Evolutionary conservation across 352 stramenopile species (phyloP).

Genomic region (Thalassiosira livingstoniorum): DNA sequence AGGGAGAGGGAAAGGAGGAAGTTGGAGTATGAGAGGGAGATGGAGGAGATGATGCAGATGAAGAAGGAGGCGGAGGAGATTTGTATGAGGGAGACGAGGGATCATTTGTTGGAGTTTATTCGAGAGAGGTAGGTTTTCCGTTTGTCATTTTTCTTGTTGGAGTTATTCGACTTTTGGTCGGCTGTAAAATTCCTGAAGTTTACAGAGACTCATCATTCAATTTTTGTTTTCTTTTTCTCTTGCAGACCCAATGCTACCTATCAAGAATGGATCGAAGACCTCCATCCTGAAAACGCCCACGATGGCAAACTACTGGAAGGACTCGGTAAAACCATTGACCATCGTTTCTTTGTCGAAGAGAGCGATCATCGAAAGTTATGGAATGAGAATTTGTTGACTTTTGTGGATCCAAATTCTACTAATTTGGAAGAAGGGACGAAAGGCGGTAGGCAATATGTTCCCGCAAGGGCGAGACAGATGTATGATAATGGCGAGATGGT

Average conservation of each 20-base stretch:
- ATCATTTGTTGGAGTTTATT: constrained; percentile 71
- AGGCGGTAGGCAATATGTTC: constrained; percentile 36
- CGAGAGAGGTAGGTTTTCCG: constrained; percentile 7
- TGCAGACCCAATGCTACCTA: constrained; percentile 66
- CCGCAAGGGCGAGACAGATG: constrained; percentile 36
- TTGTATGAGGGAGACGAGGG: constrained; percentile 54
- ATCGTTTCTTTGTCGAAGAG: constrained; percentile 79
- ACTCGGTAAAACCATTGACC: constrained; percentile 69
- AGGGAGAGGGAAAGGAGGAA: constrained; percentile 53
- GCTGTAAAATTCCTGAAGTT: too few species aligned
- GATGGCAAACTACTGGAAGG: constrained; percentile 55
- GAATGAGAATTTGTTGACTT: constrained; percentile 69
- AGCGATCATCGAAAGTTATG: constrained; percentile 76
- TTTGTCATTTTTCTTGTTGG: neutral
- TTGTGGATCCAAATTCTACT: constrained; percentile 20
- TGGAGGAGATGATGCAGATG: constrained; percentile 60
- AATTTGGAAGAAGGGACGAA: neutral
- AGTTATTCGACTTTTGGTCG: neutral
- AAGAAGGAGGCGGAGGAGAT: constrained; percentile 64
- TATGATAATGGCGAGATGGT: constrained; percentile 50
- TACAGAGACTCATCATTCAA: too few species aligned
- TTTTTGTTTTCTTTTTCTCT: too few species aligned
- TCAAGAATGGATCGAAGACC: constrained; percentile 76
- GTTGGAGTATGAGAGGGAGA: constrained; percentile 55
- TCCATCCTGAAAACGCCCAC: constrained; percentile 70